Evolutionary conservation across 2,329 filamentous ascomycete genomes (phyloP).

Genomic region (Arachnomyces sp.): DNA sequence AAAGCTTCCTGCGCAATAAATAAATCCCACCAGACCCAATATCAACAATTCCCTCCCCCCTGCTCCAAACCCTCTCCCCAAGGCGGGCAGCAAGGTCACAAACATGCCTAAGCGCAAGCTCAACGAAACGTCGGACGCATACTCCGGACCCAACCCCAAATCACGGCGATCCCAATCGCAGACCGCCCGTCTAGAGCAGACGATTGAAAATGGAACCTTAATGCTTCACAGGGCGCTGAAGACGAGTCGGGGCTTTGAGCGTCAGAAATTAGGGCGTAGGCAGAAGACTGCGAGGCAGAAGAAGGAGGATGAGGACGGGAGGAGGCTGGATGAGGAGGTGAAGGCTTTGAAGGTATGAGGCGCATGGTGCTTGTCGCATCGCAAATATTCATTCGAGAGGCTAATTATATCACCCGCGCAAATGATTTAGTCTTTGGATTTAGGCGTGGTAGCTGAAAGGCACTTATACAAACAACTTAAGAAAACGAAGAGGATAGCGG

Average conservation of each 20-base stretch:
- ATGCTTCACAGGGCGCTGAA: slow-evolving; percentile 47
- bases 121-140: slow-evolving; percentile 22
- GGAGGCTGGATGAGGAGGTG: slow-evolving; percentile 47
- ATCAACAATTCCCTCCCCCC: too few relatives aligned
- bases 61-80: too few relatives aligned
- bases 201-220: slow-evolving; percentile 44
- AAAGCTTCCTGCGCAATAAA: too few relatives aligned
- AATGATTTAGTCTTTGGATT: slow-evolving; percentile 40
- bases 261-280: slow-evolving; percentile 54
- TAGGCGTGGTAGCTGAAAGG: slow-evolving; percentile 41
- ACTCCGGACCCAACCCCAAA: slow-evolving; percentile 10
- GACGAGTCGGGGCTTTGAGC: slow-evolving; percentile 52
- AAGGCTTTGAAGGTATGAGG: slow-evolving; percentile 45
- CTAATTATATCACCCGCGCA: neutral
- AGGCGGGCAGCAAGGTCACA: neutral
- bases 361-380: neutral
- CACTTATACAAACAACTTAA: slow-evolving; percentile 49
- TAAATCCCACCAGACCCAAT: too few relatives aligned
- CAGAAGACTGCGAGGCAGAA: slow-evolving; percentile 46
- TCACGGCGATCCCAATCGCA: slow-evolving; percentile 26
- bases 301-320: slow-evolving; percentile 31
- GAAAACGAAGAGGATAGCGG: slow-evolving; percentile 50
- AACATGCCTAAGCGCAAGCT: slow-evolving; percentile 36
- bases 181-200: slow-evolving; percentile 33
- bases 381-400: neutral